phyloP scores from a whole-genome alignment of 2,329 filamentous ascomycete species.

The Alternaria metachromatica region DNA sequence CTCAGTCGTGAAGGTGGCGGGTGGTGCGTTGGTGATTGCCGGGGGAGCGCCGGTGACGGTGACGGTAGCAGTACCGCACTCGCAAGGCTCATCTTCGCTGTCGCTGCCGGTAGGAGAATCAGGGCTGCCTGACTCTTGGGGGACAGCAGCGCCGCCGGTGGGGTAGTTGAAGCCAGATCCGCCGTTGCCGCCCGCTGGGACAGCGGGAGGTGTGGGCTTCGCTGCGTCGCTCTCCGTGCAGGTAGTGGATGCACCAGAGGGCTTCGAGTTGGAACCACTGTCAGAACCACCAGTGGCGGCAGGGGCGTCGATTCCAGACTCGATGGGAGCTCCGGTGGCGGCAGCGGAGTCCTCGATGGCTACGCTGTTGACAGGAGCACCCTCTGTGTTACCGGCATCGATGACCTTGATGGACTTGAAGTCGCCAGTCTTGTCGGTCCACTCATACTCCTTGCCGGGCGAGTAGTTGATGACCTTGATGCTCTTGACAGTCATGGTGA shows the following conservation, averaged over 20 bases:
- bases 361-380: constrained; percentile 36
- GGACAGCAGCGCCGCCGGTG: constrained; percentile 2
- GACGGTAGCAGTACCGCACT: constrained; percentile 37
- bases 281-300: constrained; percentile 15
- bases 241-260: constrained; percentile 6
- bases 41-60: constrained; percentile 40
- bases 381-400: constrained; percentile 41
- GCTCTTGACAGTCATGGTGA: constrained; percentile 59
- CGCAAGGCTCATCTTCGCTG: constrained; percentile 24
- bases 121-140: constrained; percentile 11
- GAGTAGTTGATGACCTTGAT: constrained; percentile 61
- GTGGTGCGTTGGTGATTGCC: constrained; percentile 19
- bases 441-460: constrained; percentile 59
- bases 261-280: not conserved
- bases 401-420: constrained; percentile 58
- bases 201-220: constrained; percentile 3
- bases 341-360: constrained; percentile 35
- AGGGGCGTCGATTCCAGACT: constrained; percentile 33
- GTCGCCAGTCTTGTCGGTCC: constrained; percentile 56
- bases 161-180: constrained; percentile 24
- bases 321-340: constrained; percentile 34
- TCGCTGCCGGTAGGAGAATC: constrained; percentile 4
- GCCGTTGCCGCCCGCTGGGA: constrained; percentile 8
- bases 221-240: constrained; percentile 18
- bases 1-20: constrained; percentile 18